Evolutionary conservation across 2,329 filamentous ascomycete genomes (phyloP).

Genomic region (Alternaria sp.): DNA sequence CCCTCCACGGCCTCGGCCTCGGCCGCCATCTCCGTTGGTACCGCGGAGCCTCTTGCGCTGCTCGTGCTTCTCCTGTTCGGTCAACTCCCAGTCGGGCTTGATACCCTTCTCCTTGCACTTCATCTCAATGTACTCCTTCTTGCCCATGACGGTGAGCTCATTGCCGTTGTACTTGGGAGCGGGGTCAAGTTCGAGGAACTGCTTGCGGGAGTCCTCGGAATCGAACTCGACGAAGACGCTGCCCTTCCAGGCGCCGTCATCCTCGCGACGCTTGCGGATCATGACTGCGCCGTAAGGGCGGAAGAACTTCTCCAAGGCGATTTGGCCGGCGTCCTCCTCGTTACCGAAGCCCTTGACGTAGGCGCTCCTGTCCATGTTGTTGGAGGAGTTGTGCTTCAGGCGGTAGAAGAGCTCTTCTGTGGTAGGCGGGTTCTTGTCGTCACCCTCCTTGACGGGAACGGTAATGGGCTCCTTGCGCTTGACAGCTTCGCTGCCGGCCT

Average conservation of each 20-base stretch:
- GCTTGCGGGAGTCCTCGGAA: conserved; percentile 76
- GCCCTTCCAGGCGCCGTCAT: conserved; percentile 81
- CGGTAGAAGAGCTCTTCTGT: conserved; percentile 54
- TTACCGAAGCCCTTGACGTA: conserved; percentile 95
- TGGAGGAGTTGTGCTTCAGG: conserved; percentile 63
- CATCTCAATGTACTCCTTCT: conserved; percentile 76
- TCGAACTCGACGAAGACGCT: conserved; percentile 95
- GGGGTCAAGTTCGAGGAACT: conserved; percentile 80
- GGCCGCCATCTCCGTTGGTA: conserved; percentile 38
- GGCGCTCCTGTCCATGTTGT: conserved; percentile 74
- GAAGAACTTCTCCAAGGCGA: conserved; percentile 94
- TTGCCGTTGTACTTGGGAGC: conserved; percentile 84
- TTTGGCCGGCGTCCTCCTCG: conserved; percentile 83
- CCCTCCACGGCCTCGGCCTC: conserved; percentile 38
- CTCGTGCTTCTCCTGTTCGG: conserved; percentile 27
- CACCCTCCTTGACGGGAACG: conserved; percentile 34
- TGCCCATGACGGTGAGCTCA: conserved; percentile 82
- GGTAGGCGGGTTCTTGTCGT: conserved; percentile 36
- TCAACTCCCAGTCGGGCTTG: conserved; percentile 50
- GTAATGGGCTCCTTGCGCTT: conserved; percentile 75
- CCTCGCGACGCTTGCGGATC: conserved; percentile 83
- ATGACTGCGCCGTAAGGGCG: conserved; percentile 76
- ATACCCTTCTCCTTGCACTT: conserved; percentile 57
- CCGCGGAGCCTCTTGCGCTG: conserved; percentile 17
- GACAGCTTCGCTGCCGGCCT: conserved; percentile 48